Percentiles rank a stretch among this genome's conserved stretches.
Evolutionary conservation across 345 rosid genomes (phyloP).

Genomic region (Cardamine chenopodiifolia): DNA sequence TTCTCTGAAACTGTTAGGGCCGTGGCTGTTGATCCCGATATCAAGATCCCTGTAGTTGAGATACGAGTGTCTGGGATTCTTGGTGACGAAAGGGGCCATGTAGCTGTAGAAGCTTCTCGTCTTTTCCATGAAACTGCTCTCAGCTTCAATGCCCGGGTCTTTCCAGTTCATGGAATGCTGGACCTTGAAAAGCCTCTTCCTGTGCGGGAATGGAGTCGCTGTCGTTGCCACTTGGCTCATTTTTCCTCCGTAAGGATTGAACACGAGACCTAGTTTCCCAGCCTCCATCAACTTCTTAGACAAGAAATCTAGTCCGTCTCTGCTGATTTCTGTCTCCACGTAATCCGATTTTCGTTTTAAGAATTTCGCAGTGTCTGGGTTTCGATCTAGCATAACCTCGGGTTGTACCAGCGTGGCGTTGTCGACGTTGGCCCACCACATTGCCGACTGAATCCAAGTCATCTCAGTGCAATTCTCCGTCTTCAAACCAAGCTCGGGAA

Average conservation of each 20-base stretch:
- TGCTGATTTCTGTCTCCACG: constrained; percentile 49
- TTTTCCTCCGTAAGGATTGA: constrained; percentile 62
- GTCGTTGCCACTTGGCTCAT: constrained; percentile 48
- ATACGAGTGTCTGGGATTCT: constrained; percentile 62
- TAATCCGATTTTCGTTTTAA: constrained; percentile 65
- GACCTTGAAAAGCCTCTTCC: constrained; percentile 58
- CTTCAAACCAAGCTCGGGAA: constrained; percentile 54
- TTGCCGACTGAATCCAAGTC: constrained; percentile 59
- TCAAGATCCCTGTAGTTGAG: constrained; percentile 62
- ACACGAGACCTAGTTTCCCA: constrained; percentile 51
- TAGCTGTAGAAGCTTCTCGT: constrained; percentile 44
- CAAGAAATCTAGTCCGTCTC: constrained; percentile 40
- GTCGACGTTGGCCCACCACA: constrained; percentile 49
- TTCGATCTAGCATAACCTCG: constrained; percentile 43
- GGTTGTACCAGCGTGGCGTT: constrained; percentile 37
- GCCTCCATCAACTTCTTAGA: constrained; percentile 48
- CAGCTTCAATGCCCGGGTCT: constrained; percentile 38
- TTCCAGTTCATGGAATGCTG: constrained; percentile 51
- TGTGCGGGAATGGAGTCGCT: constrained; percentile 58
- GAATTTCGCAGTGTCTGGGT: constrained; percentile 37
- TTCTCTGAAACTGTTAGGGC: constrained; percentile 41
- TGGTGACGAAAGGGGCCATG: constrained; percentile 64
- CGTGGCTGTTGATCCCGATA: constrained; percentile 39
- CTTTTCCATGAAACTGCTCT: constrained; percentile 23
- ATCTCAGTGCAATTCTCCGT: constrained; percentile 48